Conservation (phyloP, 1,284 basidiomycete species). For the Cryptococcus jaspeensis region DNA sequence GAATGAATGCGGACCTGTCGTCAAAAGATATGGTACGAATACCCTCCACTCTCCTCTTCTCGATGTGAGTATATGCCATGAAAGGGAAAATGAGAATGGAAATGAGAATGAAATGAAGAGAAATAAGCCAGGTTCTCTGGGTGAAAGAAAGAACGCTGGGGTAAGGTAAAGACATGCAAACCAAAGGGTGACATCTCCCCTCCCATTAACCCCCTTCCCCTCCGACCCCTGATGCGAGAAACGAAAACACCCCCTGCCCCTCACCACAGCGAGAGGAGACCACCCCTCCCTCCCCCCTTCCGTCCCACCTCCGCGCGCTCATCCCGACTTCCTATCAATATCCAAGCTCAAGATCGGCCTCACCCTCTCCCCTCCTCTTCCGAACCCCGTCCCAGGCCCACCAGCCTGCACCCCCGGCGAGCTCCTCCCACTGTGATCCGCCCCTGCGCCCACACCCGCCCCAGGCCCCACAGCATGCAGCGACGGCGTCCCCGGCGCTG, state of each 20-base stretch:
- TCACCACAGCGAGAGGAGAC: too few species aligned
- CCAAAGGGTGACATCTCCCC: too few species aligned
- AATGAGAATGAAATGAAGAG: too few species aligned
- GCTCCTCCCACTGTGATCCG: conserved; percentile 7
- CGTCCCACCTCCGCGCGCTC: background rate
- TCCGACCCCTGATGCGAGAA: background rate
- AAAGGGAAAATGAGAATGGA: too few species aligned
- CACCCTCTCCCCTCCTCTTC: conserved; percentile 1
- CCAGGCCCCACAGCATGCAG: background rate
- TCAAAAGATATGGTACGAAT: too few species aligned
- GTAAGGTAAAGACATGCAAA: too few species aligned
- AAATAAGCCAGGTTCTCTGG: too few species aligned
- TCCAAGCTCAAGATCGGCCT: conserved; percentile 15
- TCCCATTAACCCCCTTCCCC: background rate
- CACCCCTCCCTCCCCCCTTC: background rate
- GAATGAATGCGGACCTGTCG: too few species aligned
- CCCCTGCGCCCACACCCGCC: background rate
- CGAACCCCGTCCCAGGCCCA: conserved; percentile 10
- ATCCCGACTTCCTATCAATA: conserved; percentile 9
- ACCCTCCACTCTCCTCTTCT: too few species aligned
- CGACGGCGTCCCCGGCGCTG: conserved; percentile 20
- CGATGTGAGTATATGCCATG: too few species aligned
- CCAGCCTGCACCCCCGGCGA: background rate
- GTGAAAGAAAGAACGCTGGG: too few species aligned
- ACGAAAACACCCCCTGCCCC: background rate